Percentiles rank a stretch among this genome's conserved stretches.
These are phyloP conservation scores for Dryas integrifolia DNA, from an alignment of 331 rosid species.

Conservation along the genomic window DNA sequence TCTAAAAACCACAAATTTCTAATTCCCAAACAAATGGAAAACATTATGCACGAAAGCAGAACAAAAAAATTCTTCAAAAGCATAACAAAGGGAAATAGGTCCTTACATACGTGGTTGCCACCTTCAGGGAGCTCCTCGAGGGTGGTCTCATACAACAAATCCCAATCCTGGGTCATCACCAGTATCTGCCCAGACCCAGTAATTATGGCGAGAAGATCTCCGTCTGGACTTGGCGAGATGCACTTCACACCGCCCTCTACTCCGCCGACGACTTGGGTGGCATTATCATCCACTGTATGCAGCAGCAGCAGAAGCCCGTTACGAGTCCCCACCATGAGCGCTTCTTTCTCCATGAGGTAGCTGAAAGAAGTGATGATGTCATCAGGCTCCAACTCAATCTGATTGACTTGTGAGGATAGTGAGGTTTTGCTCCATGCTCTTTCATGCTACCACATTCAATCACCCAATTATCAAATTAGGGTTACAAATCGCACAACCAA, in stretches of 20 bases:
- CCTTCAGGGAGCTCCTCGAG: constrained; percentile 50
- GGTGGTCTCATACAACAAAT: constrained; percentile 65
- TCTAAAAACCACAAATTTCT: background rate
- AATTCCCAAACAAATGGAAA: background rate
- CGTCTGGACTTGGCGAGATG: constrained; percentile 94
- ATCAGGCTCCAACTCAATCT: constrained; percentile 58
- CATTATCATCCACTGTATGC: constrained; percentile 50
- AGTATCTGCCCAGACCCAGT: constrained; percentile 67
- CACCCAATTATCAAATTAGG: constrained; percentile 4
- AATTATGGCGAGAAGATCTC: constrained; percentile 61
- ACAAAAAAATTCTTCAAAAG: too few species aligned
- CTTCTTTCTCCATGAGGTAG: constrained; percentile 91
- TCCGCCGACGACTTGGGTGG: constrained; percentile 66
- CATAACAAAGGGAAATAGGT: constrained; percentile 27
- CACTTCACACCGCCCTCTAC: constrained; percentile 83
- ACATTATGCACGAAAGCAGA: background rate
- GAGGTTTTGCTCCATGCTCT: constrained; percentile 46
- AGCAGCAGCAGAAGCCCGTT: constrained; percentile 68
- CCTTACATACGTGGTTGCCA: constrained; percentile 65
- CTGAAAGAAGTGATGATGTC: constrained; percentile 71
- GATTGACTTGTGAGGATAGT: constrained; percentile 38
- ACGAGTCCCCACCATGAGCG: constrained; percentile 72
- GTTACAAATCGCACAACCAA: background rate
- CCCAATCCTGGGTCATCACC: constrained; percentile 94
- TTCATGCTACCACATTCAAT: constrained; percentile 41